These are phyloP conservation scores for Pseudonectria foliicola DNA, from an alignment of 2,329 filamentous ascomycete genomes.

Conservation along the genomic window DNA sequence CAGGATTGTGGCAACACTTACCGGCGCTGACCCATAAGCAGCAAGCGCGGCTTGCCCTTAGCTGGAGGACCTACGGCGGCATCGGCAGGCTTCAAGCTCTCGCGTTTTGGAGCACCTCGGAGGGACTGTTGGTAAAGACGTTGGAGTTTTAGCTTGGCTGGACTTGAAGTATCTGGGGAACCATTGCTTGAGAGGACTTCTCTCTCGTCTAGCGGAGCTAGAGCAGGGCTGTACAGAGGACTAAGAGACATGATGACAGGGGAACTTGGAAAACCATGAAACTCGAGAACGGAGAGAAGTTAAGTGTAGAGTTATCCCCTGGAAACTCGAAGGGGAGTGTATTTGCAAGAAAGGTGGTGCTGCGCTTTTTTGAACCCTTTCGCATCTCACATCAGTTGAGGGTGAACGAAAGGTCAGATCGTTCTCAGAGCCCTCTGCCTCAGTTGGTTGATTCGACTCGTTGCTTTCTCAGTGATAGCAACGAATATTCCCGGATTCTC, in stretches of 20 bases:
- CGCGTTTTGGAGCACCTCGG: slow-evolving; percentile 41
- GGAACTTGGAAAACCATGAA: slow-evolving; percentile 1
- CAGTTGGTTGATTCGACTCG: too few relatives aligned
- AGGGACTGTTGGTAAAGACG: slow-evolving; percentile 56
- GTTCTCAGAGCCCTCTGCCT: too few relatives aligned
- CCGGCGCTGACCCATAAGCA: slow-evolving; percentile 95
- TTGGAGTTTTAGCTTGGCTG: slow-evolving; percentile 56
- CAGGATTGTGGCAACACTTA: slow-evolving; percentile 33
- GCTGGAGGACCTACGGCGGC: slow-evolving; percentile 38
- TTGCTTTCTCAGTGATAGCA: too few relatives aligned
- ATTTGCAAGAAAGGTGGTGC: not conserved
- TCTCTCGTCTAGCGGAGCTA: slow-evolving; percentile 17
- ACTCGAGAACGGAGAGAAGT: not conserved
- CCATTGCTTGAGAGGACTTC: slow-evolving; percentile 25
- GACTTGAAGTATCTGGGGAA: slow-evolving; percentile 37
- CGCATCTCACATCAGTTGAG: slow-evolving; percentile 16
- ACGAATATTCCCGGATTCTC: too few relatives aligned
- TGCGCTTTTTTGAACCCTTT: not conserved
- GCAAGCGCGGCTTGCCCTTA: slow-evolving; percentile 71
- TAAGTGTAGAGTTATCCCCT: not conserved
- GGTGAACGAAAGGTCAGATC: slow-evolving; percentile 2
- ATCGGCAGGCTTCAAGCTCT: slow-evolving; percentile 39
- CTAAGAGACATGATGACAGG: slow-evolving; percentile 26
- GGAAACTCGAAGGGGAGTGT: not conserved
- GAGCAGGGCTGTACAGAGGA: slow-evolving; percentile 20